Evolutionary conservation across 345 rosid species (phyloP).

Genomic region (Punica granatum): DNA sequence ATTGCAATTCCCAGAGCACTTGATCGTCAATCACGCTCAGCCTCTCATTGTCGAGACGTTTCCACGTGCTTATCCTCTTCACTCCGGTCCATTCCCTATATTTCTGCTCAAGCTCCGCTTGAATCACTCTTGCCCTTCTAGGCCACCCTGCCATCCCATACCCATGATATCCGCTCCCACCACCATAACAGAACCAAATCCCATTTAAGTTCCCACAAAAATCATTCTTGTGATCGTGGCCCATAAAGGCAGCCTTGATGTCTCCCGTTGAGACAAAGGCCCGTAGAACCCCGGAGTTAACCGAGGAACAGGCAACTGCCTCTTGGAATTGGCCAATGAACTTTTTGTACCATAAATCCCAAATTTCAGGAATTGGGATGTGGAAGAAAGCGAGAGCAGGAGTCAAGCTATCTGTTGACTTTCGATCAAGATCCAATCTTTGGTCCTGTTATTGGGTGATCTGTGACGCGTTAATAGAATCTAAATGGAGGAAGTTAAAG

Average conservation of each 20-base stretch:
- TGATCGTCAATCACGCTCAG: slow-evolving; percentile 72
- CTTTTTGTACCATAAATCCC: slow-evolving; percentile 44
- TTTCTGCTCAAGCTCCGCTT: slow-evolving; percentile 53
- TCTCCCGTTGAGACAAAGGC: slow-evolving; percentile 63
- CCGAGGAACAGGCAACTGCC: slow-evolving; percentile 63
- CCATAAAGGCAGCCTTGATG: slow-evolving; percentile 78
- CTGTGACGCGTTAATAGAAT: slow-evolving; percentile 32
- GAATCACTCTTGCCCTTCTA: slow-evolving; percentile 67
- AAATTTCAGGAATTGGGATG: slow-evolving; percentile 69
- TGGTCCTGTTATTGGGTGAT: slow-evolving; percentile 38
- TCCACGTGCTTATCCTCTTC: slow-evolving; percentile 65
- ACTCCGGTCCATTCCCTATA: slow-evolving; percentile 48
- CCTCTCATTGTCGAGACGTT: slow-evolving; percentile 64
- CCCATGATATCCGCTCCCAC: slow-evolving; percentile 92
- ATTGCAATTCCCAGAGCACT: slow-evolving; percentile 41
- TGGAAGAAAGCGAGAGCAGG: slow-evolving; percentile 80
- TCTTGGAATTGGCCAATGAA: slow-evolving; percentile 67
- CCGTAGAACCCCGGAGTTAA: slow-evolving; percentile 58
- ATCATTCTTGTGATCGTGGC: slow-evolving; percentile 85
- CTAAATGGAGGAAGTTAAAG: slow-evolving; percentile 18
- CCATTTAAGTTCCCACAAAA: slow-evolving; percentile 75
- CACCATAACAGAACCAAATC: slow-evolving; percentile 89
- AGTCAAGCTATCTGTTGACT: background rate
- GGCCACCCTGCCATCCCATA: slow-evolving; percentile 70
- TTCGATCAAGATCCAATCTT: slow-evolving; percentile 16